Evolutionary conservation across 1,139 yeast species (phyloP).

Genomic region (Diutina scorzettiae): DNA sequence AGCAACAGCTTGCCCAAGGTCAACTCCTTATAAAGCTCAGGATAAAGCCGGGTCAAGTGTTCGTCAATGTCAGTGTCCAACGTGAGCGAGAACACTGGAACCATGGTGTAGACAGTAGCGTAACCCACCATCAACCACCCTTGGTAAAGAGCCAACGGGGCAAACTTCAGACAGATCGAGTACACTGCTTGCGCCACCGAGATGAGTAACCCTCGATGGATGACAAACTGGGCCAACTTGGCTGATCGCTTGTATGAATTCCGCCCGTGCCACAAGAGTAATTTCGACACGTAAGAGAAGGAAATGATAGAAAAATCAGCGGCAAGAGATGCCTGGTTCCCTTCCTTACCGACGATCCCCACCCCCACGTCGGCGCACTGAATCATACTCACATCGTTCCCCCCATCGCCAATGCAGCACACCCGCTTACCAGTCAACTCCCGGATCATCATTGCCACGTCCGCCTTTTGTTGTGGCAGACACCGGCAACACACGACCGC

Average conservation of each 20-base stretch:
- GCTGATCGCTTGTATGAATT: slow-evolving; percentile 94
- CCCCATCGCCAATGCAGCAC: slow-evolving; percentile 98
- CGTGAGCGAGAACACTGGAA: slow-evolving; percentile 91
- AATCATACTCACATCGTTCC: slow-evolving; percentile 98
- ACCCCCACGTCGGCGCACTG: slow-evolving; percentile 98
- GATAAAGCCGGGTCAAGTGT: slow-evolving; percentile 78
- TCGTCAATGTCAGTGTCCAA: slow-evolving; percentile 88
- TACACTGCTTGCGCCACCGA: slow-evolving; percentile 95
- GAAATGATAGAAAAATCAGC: slow-evolving; percentile 94
- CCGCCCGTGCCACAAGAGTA: slow-evolving; percentile 95
- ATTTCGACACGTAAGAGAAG: slow-evolving; percentile 77
- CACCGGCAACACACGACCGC: slow-evolving; percentile 97
- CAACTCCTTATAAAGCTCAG: slow-evolving; percentile 87
- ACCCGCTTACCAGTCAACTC: slow-evolving; percentile 77
- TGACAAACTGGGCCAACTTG: slow-evolving; percentile 87
- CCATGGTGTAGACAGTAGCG: slow-evolving; percentile 95
- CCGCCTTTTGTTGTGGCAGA: slow-evolving; percentile 98
- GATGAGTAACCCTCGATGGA: slow-evolving; percentile 89
- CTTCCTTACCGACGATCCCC: slow-evolving; percentile 98
- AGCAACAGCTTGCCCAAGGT: slow-evolving; percentile 82
- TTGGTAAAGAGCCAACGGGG: slow-evolving; percentile 86
- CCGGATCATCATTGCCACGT: slow-evolving; percentile 73
- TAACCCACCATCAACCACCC: slow-evolving; percentile 99
- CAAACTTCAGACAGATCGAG: slow-evolving; percentile 75
- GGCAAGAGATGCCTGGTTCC: slow-evolving; percentile 92